phyloP scores from a whole-genome alignment of 805 yeast genomes.

The Scheffersomyces amazonensis region DNA sequence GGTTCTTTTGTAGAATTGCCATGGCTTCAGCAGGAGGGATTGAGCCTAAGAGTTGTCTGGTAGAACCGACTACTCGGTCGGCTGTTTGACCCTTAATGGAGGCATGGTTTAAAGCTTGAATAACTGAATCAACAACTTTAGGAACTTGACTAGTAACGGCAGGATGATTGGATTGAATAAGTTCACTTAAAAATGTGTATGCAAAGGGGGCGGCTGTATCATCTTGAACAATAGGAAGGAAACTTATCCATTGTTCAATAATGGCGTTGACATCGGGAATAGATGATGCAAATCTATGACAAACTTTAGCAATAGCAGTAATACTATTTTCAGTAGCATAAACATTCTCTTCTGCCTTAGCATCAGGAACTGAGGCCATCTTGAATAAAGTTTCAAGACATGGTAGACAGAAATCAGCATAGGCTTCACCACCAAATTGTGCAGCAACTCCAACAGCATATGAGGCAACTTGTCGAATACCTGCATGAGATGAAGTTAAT shows the following conservation, averaged over 20 bases:
- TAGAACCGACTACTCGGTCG: slow-evolving; percentile 55
- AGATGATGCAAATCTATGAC: slow-evolving; percentile 57
- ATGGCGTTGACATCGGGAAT: slow-evolving; percentile 64
- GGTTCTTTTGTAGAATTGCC: slow-evolving; percentile 58
- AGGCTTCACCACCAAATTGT: slow-evolving; percentile 65
- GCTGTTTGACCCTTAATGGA: slow-evolving; percentile 73
- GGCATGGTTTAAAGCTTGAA: slow-evolving; percentile 70
- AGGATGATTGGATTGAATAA: slow-evolving; percentile 63
- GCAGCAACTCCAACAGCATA: slow-evolving; percentile 85
- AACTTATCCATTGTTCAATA: slow-evolving; percentile 71
- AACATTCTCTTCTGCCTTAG: slow-evolving; percentile 80
- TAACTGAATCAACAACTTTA: slow-evolving; percentile 61
- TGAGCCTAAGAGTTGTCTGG: slow-evolving; percentile 60
- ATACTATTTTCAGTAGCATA: slow-evolving; percentile 85
- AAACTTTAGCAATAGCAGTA: slow-evolving; percentile 79
- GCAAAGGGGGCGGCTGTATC: slow-evolving; percentile 85
- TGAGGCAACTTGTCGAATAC: slow-evolving; percentile 84
- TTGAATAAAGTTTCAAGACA: slow-evolving; percentile 75
- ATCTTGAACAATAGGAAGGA: slow-evolving; percentile 81
- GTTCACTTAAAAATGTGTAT: slow-evolving; percentile 69
- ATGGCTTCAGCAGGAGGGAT: slow-evolving; percentile 71
- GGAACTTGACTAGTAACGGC: slow-evolving; percentile 55
- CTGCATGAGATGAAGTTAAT: slow-evolving; percentile 62
- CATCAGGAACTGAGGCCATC: slow-evolving; percentile 72
- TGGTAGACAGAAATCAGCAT: slow-evolving; percentile 60